Evolutionary conservation across 208 protist species (phyloP).

Genomic region (Kentomonas sorsogonicus): DNA sequence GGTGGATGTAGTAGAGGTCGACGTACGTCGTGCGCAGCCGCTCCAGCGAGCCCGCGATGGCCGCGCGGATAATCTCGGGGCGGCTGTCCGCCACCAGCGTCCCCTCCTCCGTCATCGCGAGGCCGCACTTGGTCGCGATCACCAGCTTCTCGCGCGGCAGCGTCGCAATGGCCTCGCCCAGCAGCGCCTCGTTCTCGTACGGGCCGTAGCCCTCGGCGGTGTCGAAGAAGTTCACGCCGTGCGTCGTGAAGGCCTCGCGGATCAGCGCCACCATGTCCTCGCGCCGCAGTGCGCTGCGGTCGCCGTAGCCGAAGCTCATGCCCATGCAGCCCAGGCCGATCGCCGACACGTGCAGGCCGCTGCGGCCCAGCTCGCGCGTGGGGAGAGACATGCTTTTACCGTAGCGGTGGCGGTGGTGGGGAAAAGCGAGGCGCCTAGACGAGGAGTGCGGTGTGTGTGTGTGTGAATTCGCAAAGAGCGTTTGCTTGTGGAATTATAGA

Average conservation of each 20-base stretch:
- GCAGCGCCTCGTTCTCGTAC: conserved; percentile 24
- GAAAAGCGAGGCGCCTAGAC: too few species aligned
- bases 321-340: conserved; percentile 38
- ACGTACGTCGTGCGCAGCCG: conserved; percentile 30
- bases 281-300: conserved; percentile 8
- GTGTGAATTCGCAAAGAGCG: too few species aligned
- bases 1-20: conserved; percentile 44
- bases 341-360: conserved; percentile 20
- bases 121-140: conserved; percentile 29
- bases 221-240: conserved; percentile 36
- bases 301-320: conserved; percentile 23
- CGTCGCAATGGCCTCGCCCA: conserved; percentile 21
- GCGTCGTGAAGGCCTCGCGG: conserved; percentile 18
- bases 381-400: too few species aligned
- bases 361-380: conserved; percentile 17
- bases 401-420: too few species aligned
- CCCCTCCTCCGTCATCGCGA: conserved; percentile 11
- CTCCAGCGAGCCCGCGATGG: conserved; percentile 33
- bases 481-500: too few species aligned
- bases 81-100: conserved; percentile 7
- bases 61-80: conserved; percentile 15
- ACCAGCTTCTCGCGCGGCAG: conserved; percentile 22
- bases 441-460: background rate
- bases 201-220: conserved; percentile 32
- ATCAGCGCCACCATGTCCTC: conserved; percentile 19